Base-by-base conservation (phyloP, 768 basidiomycete genomes). In the Cystofilobasidium macerans region DNA sequence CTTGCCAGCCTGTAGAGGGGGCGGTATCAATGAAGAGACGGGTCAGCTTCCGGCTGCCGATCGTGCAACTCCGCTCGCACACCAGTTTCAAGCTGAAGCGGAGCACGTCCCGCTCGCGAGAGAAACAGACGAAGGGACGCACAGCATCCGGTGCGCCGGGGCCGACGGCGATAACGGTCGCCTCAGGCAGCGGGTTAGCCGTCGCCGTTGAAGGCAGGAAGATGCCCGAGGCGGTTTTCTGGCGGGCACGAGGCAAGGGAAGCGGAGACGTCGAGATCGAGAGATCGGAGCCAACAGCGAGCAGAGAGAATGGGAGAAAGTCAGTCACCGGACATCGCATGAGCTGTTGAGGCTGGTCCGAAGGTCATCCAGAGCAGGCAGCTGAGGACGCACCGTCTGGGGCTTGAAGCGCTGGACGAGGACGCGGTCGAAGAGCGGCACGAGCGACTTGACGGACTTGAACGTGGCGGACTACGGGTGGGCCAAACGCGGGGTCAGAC, bases 161-260 rank as follows among this genome's bases (percentile, higher is more conserved):
- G 64, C 94, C 94, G 57, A 89, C 86, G 32, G 95, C 89, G 75
- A 97, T 86, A 73, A 95, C 94, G 35, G 90, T 94, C 7, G 91
- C 94, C 78, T 98, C 94, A 2, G 94, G 92, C n/a, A 97, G 82
- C 28, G 92, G 92, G 71, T 77, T 84, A 70, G 76, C 82, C 32
- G 89, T 91, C 7, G 88, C 84, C 1, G 91, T 89, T 0, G 87
- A 83, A n/a, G 95, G 95, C 54, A 99, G 82, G 83, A 92, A 92
- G 75, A 99, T 85, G 40, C 95, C 95, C 28, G 87, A 78, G 3
- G 95, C 87, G n/a, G 94, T 99, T 93, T 98, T 95, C 93, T 97
- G 71, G 12, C 3, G 54, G 3, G 3, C 11, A 4, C 35, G 51
- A 5, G 3, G 51, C 8, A 33, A 3, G 9, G 18, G 32, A 28